These are phyloP conservation scores for Knoxdaviesia proteae DNA, from an alignment of 2,329 filamentous ascomycete genomes.

Conservation along the genomic window DNA sequence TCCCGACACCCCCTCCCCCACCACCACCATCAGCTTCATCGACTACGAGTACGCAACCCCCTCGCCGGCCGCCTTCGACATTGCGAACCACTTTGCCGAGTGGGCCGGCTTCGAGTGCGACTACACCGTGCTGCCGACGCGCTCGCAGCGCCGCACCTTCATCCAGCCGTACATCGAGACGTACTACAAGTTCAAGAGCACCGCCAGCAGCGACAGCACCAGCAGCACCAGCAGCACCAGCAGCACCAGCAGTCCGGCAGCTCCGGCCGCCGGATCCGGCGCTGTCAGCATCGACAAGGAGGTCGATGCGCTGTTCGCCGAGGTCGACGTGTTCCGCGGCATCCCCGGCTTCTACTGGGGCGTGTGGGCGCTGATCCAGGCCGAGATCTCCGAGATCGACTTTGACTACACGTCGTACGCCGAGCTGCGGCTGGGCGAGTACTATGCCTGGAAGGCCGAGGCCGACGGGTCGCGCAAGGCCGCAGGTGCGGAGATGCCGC, in stretches of 20 bases:
- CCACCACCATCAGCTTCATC: slow-evolving; percentile 54
- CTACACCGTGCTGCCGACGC: slow-evolving; percentile 61
- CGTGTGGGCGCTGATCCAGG: slow-evolving; percentile 89
- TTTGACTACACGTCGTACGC: slow-evolving; percentile 93
- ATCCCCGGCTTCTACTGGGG: slow-evolving; percentile 84
- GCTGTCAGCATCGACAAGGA: slow-evolving; percentile 35
- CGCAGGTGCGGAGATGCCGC: slow-evolving; percentile 36
- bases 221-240: no score
- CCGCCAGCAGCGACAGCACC: slow-evolving; percentile 9
- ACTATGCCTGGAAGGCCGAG: slow-evolving; percentile 78
- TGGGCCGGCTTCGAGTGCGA: slow-evolving; percentile 97
- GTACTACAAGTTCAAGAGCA: slow-evolving; percentile 37
- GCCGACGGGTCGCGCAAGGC: slow-evolving; percentile 36
- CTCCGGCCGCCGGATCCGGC: slow-evolving; percentile 1
- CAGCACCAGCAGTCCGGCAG: no score
- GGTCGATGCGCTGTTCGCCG: slow-evolving; percentile 45
- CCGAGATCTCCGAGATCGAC: slow-evolving; percentile 81
- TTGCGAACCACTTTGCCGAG: slow-evolving; percentile 95
- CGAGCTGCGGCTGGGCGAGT: slow-evolving; percentile 68
- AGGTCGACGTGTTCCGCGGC: slow-evolving; percentile 75
- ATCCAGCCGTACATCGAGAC: slow-evolving; percentile 62
- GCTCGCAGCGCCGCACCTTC: slow-evolving; percentile 57
- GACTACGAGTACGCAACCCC: slow-evolving; percentile 97
- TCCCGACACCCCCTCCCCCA: slow-evolving; percentile 6
- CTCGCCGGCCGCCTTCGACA: slow-evolving; percentile 84